Conservation (phyloP, 495 filamentous ascomycete genomes). For the Xylaria longipes region DNA sequence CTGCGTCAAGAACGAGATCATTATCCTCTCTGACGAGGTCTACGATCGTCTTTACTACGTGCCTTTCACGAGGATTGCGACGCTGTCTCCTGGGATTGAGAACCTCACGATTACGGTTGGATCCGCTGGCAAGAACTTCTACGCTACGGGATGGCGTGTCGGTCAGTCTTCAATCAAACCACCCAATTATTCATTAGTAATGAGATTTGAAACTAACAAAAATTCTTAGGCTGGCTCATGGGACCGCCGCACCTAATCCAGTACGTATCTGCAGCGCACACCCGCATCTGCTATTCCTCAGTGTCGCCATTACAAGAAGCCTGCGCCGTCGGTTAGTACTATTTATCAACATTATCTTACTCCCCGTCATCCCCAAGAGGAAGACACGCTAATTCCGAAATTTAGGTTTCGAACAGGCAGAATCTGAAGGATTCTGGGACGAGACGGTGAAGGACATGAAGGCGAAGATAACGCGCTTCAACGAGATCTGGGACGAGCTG, state of each 20-base stretch:
- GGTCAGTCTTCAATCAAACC: conserved; percentile 49
- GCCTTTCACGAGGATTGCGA: conserved; percentile 90
- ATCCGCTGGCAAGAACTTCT: conserved; percentile 97
- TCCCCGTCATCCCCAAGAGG: background rate
- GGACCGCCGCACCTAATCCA: conserved; percentile 88
- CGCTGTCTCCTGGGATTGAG: conserved; percentile 84
- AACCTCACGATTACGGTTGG: conserved; percentile 90
- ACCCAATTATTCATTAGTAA: background rate
- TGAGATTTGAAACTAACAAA: background rate
- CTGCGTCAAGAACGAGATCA: conserved; percentile 91
- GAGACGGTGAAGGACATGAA: conserved; percentile 83
- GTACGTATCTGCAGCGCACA: conserved; percentile 91
- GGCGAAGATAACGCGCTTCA: conserved; percentile 85
- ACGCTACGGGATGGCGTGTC: conserved; percentile 95
- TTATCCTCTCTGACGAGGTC: conserved; percentile 95
- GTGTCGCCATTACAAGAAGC: conserved; percentile 95
- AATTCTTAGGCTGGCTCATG: conserved; percentile 72
- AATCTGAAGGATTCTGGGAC: conserved; percentile 88
- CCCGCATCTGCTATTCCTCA: conserved; percentile 92
- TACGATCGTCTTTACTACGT: conserved; percentile 96
- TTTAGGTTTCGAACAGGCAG: conserved; percentile 82
- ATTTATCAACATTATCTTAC: background rate
- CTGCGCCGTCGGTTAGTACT: conserved; percentile 72
- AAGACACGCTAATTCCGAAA: conserved; percentile 4
- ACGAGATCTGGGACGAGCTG: conserved; percentile 85